These are phyloP conservation scores for Boletus vermiculosoides DNA, from an alignment of 768 basidiomycete species.

Conservation along the genomic window DNA sequence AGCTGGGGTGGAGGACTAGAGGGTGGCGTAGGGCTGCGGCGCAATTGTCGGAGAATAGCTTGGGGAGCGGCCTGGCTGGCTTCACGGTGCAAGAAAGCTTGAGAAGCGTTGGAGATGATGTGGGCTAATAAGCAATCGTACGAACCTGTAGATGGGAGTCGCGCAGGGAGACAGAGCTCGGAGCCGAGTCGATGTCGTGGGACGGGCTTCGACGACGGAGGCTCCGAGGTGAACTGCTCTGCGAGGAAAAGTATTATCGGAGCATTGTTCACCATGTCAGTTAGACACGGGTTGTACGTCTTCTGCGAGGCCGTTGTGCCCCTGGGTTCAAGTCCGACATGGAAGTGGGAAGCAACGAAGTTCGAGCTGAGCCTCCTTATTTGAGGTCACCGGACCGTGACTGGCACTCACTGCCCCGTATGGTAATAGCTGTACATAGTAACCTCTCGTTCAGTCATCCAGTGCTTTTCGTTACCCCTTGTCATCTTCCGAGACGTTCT, in stretches of 20 bases:
- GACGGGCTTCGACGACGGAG: slow-evolving; percentile 18
- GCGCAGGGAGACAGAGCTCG: slow-evolving; percentile 60
- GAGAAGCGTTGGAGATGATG: slow-evolving; percentile 26
- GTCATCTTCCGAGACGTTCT: not conserved
- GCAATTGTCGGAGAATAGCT: slow-evolving; percentile 55
- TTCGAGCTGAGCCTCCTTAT: not conserved
- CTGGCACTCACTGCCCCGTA: not conserved
- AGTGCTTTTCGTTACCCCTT: not conserved
- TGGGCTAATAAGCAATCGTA: slow-evolving; percentile 11
- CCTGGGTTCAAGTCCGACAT: slow-evolving; percentile 7
- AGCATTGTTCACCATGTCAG: slow-evolving; percentile 55
- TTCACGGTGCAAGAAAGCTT: slow-evolving; percentile 73
- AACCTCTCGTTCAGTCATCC: not conserved
- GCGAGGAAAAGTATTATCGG: slow-evolving; percentile 31
- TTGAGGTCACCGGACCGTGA: not conserved
- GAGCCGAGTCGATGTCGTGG: slow-evolving; percentile 44
- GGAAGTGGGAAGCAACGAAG: slow-evolving; percentile 5
- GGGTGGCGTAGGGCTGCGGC: slow-evolving; percentile 43
- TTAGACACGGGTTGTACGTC: slow-evolving; percentile 3
- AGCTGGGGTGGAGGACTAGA: slow-evolving; percentile 16
- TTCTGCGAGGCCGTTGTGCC: not conserved
- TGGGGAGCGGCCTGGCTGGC: slow-evolving; percentile 57
- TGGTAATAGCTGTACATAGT: not conserved
- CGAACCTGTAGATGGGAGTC: slow-evolving; percentile 67
- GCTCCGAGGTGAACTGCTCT: slow-evolving; percentile 24